Evolutionary conservation across 108 stramenopile species (phyloP), one percentile per base, ranked within the genome.

Genomic region (Fragilaria radians): DNA sequence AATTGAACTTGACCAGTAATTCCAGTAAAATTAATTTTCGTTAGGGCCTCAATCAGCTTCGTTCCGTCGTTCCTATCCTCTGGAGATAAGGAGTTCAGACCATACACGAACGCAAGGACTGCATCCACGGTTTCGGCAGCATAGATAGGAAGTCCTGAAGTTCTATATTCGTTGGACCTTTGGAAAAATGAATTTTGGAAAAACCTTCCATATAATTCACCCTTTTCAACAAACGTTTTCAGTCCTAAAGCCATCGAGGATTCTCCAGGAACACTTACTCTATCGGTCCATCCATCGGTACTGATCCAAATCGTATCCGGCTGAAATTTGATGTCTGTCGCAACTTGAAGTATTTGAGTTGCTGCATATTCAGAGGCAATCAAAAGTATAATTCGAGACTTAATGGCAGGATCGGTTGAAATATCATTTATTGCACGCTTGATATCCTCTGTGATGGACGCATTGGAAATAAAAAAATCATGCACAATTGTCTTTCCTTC

Each of bases 51-150:
- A 9, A 26, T 14, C 17, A 65, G 25, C 19, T 5, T 18, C 4
- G 1, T 29, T 11, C 63, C 63, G 29, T 56, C 28, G 5, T 36
- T 7, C 11, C 54, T 36, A 28, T 25, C 24, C 23, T 25, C 22
- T 42, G 53, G 11, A 22, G 36, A 52, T 33, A 31, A 25, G 0
- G 3, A 4, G n/a, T 18, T 21, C 17, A 65, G 21, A 18, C 54
- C 63, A 14, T 14, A 14, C 3, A 28, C 54, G 27, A 65, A 21
- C 19, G 54, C 19, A 14, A 53, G 22, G 28, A 65, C 36, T 5
- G 45, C 9, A 56, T 65, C 63, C 21, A 65, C 54, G 18, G 24
- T 56, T 5, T 65, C 63, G 18, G 54, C 54, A 0, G 63, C 54
- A 27, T 25, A 65, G 5, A 23, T 18, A 42, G 36, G 36, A 42